Evolutionary conservation across 2,329 filamentous ascomycete genomes (phyloP).

Genomic region (Lachnellula occidentalis): DNA sequence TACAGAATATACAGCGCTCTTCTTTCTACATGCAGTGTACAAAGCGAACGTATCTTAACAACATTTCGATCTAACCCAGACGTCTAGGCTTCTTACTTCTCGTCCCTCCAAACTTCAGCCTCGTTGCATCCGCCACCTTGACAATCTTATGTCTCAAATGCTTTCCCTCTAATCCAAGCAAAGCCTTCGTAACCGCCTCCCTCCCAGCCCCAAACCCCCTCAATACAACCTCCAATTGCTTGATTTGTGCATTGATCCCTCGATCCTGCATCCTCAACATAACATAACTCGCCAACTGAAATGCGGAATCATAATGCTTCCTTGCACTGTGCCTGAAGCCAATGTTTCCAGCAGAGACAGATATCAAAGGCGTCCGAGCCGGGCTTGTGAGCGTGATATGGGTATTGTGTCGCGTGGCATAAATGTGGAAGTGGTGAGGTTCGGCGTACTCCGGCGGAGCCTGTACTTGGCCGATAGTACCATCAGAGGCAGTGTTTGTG

Average conservation of each 20-base stretch:
- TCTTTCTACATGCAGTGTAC: not conserved
- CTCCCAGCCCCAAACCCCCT: constrained; percentile 82
- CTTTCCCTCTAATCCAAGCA: constrained; percentile 80
- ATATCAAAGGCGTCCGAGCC: constrained; percentile 72
- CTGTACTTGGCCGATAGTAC: constrained; percentile 2
- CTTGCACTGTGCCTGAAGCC: constrained; percentile 83
- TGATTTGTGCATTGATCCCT: constrained; percentile 70
- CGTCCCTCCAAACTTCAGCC: constrained; percentile 91
- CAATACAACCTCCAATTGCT: constrained; percentile 71
- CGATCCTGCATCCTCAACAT: constrained; percentile 80
- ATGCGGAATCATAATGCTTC: constrained; percentile 83
- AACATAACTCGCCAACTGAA: constrained; percentile 80
- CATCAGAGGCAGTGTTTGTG: constrained; percentile 13
- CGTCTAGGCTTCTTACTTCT: constrained; percentile 80
- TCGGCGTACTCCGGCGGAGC: constrained; percentile 40
- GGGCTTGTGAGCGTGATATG: constrained; percentile 87
- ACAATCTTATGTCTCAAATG: constrained; percentile 68
- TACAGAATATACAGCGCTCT: constrained; percentile 18
- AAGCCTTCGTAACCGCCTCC: constrained; percentile 83
- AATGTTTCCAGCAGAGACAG: constrained; percentile 76
- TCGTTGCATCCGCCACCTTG: constrained; percentile 78
- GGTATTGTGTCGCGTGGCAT: constrained; percentile 86
- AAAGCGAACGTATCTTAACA: not conserved
- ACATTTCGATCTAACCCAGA: constrained; percentile 40
- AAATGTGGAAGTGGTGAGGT: constrained; percentile 84